Conservation (phyloP, 1,139 yeast species). For the Yamadazyma dushanensis region DNA sequence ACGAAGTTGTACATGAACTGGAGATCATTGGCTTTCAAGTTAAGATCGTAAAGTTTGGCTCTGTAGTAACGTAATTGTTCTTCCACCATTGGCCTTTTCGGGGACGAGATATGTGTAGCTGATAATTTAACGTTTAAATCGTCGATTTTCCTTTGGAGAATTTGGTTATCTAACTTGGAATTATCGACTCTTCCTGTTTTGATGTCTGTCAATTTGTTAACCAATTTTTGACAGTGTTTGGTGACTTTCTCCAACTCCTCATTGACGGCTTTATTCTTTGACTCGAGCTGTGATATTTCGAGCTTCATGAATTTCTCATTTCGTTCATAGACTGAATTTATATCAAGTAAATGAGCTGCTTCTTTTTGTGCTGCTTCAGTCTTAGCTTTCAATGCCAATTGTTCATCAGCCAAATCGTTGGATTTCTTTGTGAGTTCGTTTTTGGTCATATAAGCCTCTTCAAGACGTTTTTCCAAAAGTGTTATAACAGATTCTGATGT, state of each 20-base stretch:
- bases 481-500: slow-evolving; percentile 21
- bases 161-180: slow-evolving; percentile 6
- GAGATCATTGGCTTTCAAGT: slow-evolving; percentile 47
- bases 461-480: slow-evolving; percentile 36
- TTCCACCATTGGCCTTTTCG: slow-evolving; percentile 8
- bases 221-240: slow-evolving; percentile 31
- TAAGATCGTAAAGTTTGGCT: slow-evolving; percentile 39
- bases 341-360: slow-evolving; percentile 9
- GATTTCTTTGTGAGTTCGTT: slow-evolving; percentile 7
- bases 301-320: slow-evolving; percentile 19
- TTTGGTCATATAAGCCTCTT: slow-evolving; percentile 25
- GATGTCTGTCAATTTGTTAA: slow-evolving; percentile 28
- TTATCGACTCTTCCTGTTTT: slow-evolving; percentile 6
- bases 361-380: slow-evolving; percentile 9
- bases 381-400: slow-evolving; percentile 9
- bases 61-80: slow-evolving; percentile 35
- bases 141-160: slow-evolving; percentile 12
- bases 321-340: slow-evolving; percentile 15
- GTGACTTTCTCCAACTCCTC: slow-evolving; percentile 28
- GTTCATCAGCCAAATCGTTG: slow-evolving; percentile 12
- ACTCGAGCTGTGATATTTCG: slow-evolving; percentile 24
- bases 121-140: slow-evolving; percentile 11
- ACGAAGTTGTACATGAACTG: slow-evolving; percentile 52
- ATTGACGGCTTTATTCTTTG: slow-evolving; percentile 20
- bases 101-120: slow-evolving; percentile 10